Evolutionary conservation across 2,329 filamentous ascomycete genomes (phyloP).

Genomic region (Lasiodiplodia gonubiensis): DNA sequence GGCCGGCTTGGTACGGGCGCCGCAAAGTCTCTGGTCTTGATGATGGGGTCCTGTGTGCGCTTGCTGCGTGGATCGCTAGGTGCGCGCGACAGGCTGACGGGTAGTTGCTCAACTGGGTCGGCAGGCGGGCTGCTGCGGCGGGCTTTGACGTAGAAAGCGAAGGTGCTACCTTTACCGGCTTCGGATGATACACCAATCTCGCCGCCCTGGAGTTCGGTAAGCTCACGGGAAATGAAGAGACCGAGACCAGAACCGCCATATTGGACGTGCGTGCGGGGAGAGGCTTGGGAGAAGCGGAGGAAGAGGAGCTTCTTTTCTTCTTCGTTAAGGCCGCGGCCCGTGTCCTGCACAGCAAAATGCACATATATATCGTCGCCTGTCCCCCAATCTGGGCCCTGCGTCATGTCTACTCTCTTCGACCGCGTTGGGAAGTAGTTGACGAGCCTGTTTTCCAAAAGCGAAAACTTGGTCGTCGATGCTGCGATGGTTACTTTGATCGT

Average conservation of each 20-base stretch:
- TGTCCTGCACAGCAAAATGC: slow-evolving; percentile 76
- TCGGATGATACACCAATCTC: slow-evolving; percentile 76
- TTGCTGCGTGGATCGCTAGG: slow-evolving; percentile 41
- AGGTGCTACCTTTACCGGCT: slow-evolving; percentile 72
- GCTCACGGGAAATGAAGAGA: slow-evolving; percentile 76
- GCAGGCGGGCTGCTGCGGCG: slow-evolving; percentile 58
- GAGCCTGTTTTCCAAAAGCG: slow-evolving; percentile 46
- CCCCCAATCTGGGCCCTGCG: slow-evolving; percentile 70
- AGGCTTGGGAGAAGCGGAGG: slow-evolving; percentile 79
- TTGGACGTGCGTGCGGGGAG: slow-evolving; percentile 74
- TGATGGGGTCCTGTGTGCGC: slow-evolving; percentile 31
- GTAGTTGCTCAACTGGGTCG: slow-evolving; percentile 39
- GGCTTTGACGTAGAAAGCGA: slow-evolving; percentile 77
- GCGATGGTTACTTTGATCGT: slow-evolving; percentile 71
- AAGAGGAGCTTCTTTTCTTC: slow-evolving; percentile 78
- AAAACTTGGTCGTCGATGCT: slow-evolving; percentile 64
- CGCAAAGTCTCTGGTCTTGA: slow-evolving; percentile 46
- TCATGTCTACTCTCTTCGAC: slow-evolving; percentile 53
- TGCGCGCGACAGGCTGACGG: slow-evolving; percentile 38
- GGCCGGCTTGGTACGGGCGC: neutral
- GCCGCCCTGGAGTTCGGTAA: slow-evolving; percentile 82
- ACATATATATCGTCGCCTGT: slow-evolving; percentile 69
- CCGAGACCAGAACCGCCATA: slow-evolving; percentile 82
- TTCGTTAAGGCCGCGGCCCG: slow-evolving; percentile 73
- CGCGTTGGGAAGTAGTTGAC: slow-evolving; percentile 69